Percentiles rank a stretch among this genome's conserved stretches.
These are phyloP conservation scores for Endocalyx cinctus DNA, from an alignment of 2,329 filamentous ascomycete species.

Conservation along the genomic window DNA sequence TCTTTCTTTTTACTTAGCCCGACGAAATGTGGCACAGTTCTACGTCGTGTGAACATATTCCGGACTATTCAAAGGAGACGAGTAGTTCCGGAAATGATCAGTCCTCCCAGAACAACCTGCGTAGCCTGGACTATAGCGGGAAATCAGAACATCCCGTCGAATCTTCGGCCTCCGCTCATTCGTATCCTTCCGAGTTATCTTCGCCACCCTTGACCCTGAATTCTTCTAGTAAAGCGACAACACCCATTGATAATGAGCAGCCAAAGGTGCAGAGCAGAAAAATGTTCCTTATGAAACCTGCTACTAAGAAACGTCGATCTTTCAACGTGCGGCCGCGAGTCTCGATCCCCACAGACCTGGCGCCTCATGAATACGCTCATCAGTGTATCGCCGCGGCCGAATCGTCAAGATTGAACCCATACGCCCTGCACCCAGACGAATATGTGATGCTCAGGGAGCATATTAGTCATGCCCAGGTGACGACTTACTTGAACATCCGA, in stretches of 20 bases:
- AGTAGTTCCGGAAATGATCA: constrained; percentile 25
- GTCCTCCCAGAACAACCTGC: constrained; percentile 5
- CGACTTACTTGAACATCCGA: constrained; percentile 90
- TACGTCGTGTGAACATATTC: constrained; percentile 2
- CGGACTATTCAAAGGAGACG: constrained; percentile 16
- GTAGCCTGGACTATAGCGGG: constrained; percentile 10
- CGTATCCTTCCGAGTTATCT: constrained; percentile 52
- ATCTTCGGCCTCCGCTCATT: constrained; percentile 49
- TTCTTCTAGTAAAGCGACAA: constrained; percentile 60
- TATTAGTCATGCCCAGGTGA: constrained; percentile 84
- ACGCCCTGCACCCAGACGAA: constrained; percentile 79
- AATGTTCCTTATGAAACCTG: constrained; percentile 9
- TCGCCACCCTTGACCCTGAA: constrained; percentile 44
- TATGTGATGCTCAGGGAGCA: constrained; percentile 75
- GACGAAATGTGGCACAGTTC: too few species aligned
- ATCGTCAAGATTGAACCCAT: constrained; percentile 83
- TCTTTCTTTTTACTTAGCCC: too few species aligned
- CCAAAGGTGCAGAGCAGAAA: constrained; percentile 24
- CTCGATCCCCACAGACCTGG: constrained; percentile 74
- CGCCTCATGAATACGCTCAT: constrained; percentile 74
- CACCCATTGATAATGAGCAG: constrained; percentile 47
- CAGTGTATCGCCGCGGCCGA: constrained; percentile 90
- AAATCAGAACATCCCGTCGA: too few species aligned
- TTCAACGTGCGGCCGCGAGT: constrained; percentile 69
- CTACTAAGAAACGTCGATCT: constrained; percentile 25